Percentiles rank a stretch among this genome's conserved stretches.
phyloP scores from a whole-genome alignment of 2,329 filamentous ascomycete species.

The Blastomyces parvus region DNA sequence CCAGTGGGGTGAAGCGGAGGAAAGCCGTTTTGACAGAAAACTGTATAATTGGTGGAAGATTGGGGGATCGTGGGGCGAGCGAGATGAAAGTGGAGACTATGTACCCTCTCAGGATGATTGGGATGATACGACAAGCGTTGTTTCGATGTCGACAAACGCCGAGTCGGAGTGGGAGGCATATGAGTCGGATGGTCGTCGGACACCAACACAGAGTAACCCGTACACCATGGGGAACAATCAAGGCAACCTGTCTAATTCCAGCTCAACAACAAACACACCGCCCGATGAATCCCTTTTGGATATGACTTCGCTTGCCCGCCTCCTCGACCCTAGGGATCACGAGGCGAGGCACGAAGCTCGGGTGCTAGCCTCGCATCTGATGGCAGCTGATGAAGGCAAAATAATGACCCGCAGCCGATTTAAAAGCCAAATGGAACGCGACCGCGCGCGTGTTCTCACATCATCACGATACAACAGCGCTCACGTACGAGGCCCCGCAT shows the following conservation, averaged over 20 bases:
- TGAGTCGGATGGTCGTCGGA: constrained; percentile 48
- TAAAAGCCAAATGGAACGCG: constrained; percentile 55
- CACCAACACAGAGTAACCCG: constrained; percentile 62
- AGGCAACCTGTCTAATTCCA: constrained; percentile 18
- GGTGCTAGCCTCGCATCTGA: constrained; percentile 69
- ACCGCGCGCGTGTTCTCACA: constrained; percentile 59
- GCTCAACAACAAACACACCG: constrained; percentile 40
- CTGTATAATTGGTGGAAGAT: constrained; percentile 78
- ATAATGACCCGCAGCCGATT: constrained; percentile 78
- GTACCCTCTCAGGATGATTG: constrained; percentile 50
- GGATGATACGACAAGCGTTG: constrained; percentile 74
- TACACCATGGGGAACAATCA: constrained; percentile 21
- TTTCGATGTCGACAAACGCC: constrained; percentile 45
- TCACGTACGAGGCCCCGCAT: constrained; percentile 15
- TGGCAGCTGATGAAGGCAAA: constrained; percentile 44
- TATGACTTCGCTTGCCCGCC: constrained; percentile 60
- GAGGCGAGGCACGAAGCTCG: constrained; percentile 74
- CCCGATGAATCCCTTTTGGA: constrained; percentile 57
- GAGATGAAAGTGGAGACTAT: constrained; percentile 75
- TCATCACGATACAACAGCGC: constrained; percentile 36
- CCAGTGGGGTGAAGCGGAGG: constrained; percentile 41
- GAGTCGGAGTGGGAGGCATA: constrained; percentile 43
- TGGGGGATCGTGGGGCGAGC: constrained; percentile 75
- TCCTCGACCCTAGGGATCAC: constrained; percentile 68
- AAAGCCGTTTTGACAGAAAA: constrained; percentile 60